Conservation (phyloP, 2,329 filamentous ascomycete species). For the Exophiala mesophila region DNA sequence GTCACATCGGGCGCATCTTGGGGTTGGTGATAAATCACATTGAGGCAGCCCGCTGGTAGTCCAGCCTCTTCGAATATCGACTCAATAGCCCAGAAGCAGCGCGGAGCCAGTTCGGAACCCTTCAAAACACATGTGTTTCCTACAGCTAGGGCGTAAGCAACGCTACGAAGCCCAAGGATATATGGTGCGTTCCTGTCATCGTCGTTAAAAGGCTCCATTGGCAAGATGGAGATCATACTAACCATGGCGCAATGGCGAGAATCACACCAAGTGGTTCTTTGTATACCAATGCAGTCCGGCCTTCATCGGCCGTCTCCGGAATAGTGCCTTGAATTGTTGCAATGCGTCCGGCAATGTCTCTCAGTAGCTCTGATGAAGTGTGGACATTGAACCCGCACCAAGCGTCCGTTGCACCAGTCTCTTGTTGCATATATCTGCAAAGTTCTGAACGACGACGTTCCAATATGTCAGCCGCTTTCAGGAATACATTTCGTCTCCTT, state of each 20-base stretch:
- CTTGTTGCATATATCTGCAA: conserved; percentile 53
- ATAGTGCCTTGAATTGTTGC: conserved; percentile 1
- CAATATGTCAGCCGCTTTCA: conserved; percentile 61
- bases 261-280: conserved; percentile 35
- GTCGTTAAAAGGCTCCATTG: too few relatives aligned
- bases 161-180: conserved; percentile 36
- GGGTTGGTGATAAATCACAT: conserved; percentile 60
- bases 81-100: conserved; percentile 58
- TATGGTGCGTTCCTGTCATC: conserved; percentile 50
- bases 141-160: not conserved
- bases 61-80: conserved; percentile 67
- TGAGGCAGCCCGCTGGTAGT: conserved; percentile 68
- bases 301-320: not conserved
- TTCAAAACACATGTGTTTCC: conserved; percentile 76
- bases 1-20: conserved; percentile 64
- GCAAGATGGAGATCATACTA: too few relatives aligned
- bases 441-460: conserved; percentile 58
- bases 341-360: conserved; percentile 4
- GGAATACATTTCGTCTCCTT: conserved; percentile 62
- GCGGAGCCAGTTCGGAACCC: conserved; percentile 63
- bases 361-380: conserved; percentile 1
- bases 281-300: conserved; percentile 22
- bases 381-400: conserved; percentile 29
- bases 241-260: conserved; percentile 55
- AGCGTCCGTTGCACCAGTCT: conserved; percentile 48